Evolutionary conservation across 2,329 filamentous ascomycete species (phyloP), one percentile per base, ranked within the genome.

Genomic region (Microsporum audouinii): DNA sequence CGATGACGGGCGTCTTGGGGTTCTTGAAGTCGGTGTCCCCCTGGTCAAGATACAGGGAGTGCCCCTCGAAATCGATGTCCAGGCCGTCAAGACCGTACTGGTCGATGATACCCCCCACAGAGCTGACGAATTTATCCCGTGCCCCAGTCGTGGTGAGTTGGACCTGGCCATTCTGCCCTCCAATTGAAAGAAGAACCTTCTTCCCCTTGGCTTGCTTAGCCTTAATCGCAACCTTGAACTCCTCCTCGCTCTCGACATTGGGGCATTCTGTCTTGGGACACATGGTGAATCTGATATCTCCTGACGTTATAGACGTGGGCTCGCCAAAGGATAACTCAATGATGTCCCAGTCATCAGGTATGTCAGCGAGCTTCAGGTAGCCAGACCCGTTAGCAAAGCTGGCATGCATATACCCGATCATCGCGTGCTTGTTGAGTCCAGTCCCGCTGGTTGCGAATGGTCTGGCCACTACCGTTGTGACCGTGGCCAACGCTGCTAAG

Each of bases 361-460:
- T 31, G 33, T 60, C 58, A 14, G 58, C 58, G 5, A 60, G 31
- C 12, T 41, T 53, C 14, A 60, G 5, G 34, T 60, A 60, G 14
- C 58, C 58, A 47, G 58, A 60, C n/a, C 58, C 58, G 47, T 60
- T 60, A 23, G 58, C 58, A 34, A 60, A 60, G 29, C 58, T 60
- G n/a, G 58, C 14, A 31, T 60, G 58, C n/a, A 60, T 17, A 33
- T 60, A 60, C n/a, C 58, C 58, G 23, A 60, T 36, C 33, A 60
- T n/a, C 17, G 47, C 58, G 17, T 55, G 58, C 17, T 60, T 60
- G 27, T 45, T 45, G 29, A 60, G 38, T 7, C 17, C 27, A 10
- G 49, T 47, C n/a, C n/a, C 17, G 29, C 23, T 43, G 36, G 45
- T 27, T 12, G 34, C n/a, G 14, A 47, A 27, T 17, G 47, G 43